Evolutionary conservation across 352 stramenopile genomes (phyloP), one percentile per base, ranked within the genome.

Genomic region (Globisporangium nunn): DNA sequence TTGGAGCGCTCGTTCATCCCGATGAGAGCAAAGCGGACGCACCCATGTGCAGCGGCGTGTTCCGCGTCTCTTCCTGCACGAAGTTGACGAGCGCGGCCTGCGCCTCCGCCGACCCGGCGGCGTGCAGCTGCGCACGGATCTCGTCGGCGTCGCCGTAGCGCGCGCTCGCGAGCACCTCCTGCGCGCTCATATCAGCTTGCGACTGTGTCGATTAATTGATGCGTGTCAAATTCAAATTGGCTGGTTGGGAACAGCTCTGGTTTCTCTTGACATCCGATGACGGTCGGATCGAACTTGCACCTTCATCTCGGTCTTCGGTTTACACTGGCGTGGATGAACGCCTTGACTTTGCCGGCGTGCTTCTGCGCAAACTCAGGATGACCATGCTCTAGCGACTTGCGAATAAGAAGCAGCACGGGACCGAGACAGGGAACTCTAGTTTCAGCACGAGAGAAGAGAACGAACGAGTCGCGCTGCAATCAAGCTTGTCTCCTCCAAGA

Each of bases 41-140:
- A 88, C 81, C 84, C 84, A 94, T 94, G 68, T 94, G 84, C 23
- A 94, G 76, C 30, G 84, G 80, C 43, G 84, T 91, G 68, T 92
- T 92, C 43, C 80, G 67, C 55, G 81, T 83, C 54, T 80, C 74
- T 12, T 81, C 69, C 64, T 94, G 80, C 52, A 79, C 74, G 35
- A 78, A 94, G 65, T 94, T 91, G 33, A 92, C 64, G 18, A 86
- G 52, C 46, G 52, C 65, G 28, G 72, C 56, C 15, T 63, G 58
- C 28, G 67, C 47, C 0, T 58, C 58, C 10, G 58, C 59, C 0
- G 58, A 52, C 15, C 62, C 44, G 0, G 59, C 63, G 0, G 55
- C 62, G n/a, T 66, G 30, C 28, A 89, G 56, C 33, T 89, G 55
- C 52, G 50, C 64, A 17, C 63, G 66, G n/a, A 94, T 70, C 50